Base-by-base conservation (phyloP, 257 asterid genomes). In the Anisodus tanguticus region DNA sequence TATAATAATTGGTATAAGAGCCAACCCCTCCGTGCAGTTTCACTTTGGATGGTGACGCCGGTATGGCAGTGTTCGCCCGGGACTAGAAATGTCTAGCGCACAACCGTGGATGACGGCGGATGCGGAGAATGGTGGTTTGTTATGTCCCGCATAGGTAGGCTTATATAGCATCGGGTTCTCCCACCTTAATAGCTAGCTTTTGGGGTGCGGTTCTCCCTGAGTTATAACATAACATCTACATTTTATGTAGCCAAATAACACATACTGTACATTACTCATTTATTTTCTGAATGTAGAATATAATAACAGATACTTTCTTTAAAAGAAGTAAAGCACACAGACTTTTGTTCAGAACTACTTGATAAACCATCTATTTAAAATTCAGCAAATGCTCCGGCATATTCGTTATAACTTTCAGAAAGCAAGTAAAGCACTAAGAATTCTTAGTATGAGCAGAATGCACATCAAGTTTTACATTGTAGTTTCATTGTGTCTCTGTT, bases 251-350 rank as follows among this genome's bases (percentile, higher is more conserved):
- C 3, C 79, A 45, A 71, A 45, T 17, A 45, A 5, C 79, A 71
- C 9, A 71, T 22, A n/a, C n/a, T n/a, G n/a, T 45, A 45, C 15
- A 9, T 19, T 45, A 45, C 79, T 71, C 35, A n/a, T 71, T n/a
- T 71, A 10, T 5, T 70, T 70, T 70, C 43, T 70, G 79, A 70
- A 17, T 43, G 57, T 41, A 43, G 79, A 70, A 70, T 70, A 31
- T 43, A 70, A 43, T 43, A 70, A 70, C 37, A 41, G 57, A 17
- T 70, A 39, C 54, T 8, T 69, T 41, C 54, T 3, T 9, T 8
- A 19, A 47, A 43, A 9, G 1, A 71, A 71, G 49, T n/a, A 43
- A 71, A 71, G 13, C 17, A 43, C 26, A 22, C 16, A n/a, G 10
- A 71, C 39, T 43, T 71, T 71, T 45, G 57, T 11, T n/a, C 35